Evolutionary conservation across 1,284 basidiomycete species (phyloP).

Genomic region (Caloboletus inedulis): DNA sequence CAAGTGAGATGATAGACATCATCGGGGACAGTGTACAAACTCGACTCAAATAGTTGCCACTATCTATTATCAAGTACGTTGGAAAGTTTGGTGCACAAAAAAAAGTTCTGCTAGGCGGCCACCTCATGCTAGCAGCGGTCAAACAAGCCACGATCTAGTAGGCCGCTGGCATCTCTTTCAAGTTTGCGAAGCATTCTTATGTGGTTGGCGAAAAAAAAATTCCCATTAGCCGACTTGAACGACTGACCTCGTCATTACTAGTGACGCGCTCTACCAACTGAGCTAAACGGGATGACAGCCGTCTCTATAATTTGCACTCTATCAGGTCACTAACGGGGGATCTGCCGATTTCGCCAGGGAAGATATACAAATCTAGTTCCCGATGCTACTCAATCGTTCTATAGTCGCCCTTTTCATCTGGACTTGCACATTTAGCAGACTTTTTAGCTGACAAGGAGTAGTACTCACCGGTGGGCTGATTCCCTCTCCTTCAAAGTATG

Average conservation of each 20-base stretch:
- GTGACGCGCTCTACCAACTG: slow-evolving; percentile 62
- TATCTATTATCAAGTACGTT: neutral
- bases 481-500: slow-evolving; percentile 69
- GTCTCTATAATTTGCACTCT: too few relatives aligned
- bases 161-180: neutral
- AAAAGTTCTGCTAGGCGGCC: neutral
- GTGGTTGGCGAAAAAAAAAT: slow-evolving; percentile 16
- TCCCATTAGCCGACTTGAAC: slow-evolving; percentile 52
- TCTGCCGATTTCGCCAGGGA: neutral
- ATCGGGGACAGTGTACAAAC: neutral
- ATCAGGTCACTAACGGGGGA: too few relatives aligned
- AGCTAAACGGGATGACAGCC: slow-evolving; percentile 45
- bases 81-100: neutral
- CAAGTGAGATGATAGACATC: slow-evolving; percentile 17
- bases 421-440: neutral
- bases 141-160: neutral
- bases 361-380: slow-evolving; percentile 18
- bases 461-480: slow-evolving; percentile 67
- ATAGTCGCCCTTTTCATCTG: slow-evolving; percentile 44
- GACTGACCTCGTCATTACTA: slow-evolving; percentile 56
- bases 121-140: neutral
- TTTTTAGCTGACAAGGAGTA: neutral
- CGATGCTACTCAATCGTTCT: slow-evolving; percentile 20
- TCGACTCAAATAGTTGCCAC: neutral
- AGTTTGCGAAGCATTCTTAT: neutral